These are phyloP conservation scores for Aspergillus campestris DNA, from an alignment of 495 filamentous ascomycete genomes.

Conservation along the genomic window DNA sequence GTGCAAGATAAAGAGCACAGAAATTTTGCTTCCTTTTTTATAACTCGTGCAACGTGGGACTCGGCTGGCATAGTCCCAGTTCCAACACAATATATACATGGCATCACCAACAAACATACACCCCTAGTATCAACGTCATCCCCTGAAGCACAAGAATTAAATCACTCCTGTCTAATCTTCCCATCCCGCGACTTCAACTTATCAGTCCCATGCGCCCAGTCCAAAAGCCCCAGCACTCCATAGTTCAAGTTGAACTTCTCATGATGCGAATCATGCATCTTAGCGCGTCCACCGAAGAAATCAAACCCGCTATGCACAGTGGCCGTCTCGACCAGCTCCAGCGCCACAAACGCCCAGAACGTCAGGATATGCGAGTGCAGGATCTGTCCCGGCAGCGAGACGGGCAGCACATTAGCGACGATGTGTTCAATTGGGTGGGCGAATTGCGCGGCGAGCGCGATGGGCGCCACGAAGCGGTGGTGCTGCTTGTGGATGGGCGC, in stretches of 20 bases:
- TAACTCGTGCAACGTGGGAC: too few relatives aligned
- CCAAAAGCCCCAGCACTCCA: slow-evolving; percentile 24
- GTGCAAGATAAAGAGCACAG: too few relatives aligned
- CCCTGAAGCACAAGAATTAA: too few relatives aligned
- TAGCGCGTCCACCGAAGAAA: slow-evolving; percentile 21
- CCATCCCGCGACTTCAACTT: slow-evolving; percentile 9
- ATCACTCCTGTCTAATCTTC: neutral
- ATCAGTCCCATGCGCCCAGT: slow-evolving; percentile 28
- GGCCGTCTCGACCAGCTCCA: slow-evolving; percentile 31
- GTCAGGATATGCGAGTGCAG: slow-evolving; percentile 30
- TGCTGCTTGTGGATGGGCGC: slow-evolving; percentile 39
- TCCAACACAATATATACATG: too few relatives aligned
- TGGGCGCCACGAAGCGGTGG: slow-evolving; percentile 41
- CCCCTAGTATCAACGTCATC: too few relatives aligned
- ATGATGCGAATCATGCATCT: slow-evolving; percentile 41
- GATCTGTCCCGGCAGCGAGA: slow-evolving; percentile 30
- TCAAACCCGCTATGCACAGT: slow-evolving; percentile 40
- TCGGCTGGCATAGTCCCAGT: too few relatives aligned
- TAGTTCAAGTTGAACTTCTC: slow-evolving; percentile 28
- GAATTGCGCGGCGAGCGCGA: slow-evolving; percentile 43
- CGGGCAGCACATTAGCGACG: slow-evolving; percentile 34
- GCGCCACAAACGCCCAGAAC: slow-evolving; percentile 28
- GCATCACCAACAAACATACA: too few relatives aligned
- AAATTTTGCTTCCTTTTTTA: too few relatives aligned
- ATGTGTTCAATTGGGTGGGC: slow-evolving; percentile 43